Evolutionary conservation across 192 early-diverging fungal genomes (phyloP).

Genomic region (Backusella liffmaniae): DNA sequence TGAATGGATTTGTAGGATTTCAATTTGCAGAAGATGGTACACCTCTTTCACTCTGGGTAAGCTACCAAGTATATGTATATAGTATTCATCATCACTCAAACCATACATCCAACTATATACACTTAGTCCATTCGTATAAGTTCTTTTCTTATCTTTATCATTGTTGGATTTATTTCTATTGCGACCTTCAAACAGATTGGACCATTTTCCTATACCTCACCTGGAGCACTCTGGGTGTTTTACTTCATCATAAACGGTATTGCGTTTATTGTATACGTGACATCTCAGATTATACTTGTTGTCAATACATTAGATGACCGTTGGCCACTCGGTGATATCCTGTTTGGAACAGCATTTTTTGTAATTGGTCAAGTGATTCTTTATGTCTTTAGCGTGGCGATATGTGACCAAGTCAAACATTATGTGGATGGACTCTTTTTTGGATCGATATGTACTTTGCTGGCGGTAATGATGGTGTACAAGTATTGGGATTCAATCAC

Average conservation of each 20-base stretch:
- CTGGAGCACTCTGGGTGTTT: slow-evolving; percentile 66
- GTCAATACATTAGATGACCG: slow-evolving; percentile 82
- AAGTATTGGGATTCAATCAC: slow-evolving; percentile 95
- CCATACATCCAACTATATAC: neutral
- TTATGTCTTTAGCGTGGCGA: slow-evolving; percentile 64
- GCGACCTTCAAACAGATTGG: slow-evolving; percentile 63
- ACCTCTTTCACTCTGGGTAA: slow-evolving; percentile 85
- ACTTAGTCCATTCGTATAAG: slow-evolving; percentile 74
- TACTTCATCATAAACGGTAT: slow-evolving; percentile 74
- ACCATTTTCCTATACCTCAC: slow-evolving; percentile 51
- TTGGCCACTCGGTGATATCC: slow-evolving; percentile 84
- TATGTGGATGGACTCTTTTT: slow-evolving; percentile 92
- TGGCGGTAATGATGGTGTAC: slow-evolving; percentile 94
- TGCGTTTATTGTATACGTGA: slow-evolving; percentile 72
- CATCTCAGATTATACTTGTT: slow-evolving; percentile 83
- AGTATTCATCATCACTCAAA: neutral
- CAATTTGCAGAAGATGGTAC: slow-evolving; percentile 91
- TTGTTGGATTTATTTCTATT: slow-evolving; percentile 63
- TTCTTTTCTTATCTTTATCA: slow-evolving; percentile 67
- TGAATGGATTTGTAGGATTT: slow-evolving; percentile 89
- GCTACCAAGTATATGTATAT: neutral
- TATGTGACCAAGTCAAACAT: slow-evolving; percentile 80
- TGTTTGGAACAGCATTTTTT: slow-evolving; percentile 79
- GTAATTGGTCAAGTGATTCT: slow-evolving; percentile 69
- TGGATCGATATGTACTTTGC: slow-evolving; percentile 71